These are phyloP conservation scores for Xylaria sp. DNA, from an alignment of 2,329 filamentous ascomycete species.

Conservation along the genomic window DNA sequence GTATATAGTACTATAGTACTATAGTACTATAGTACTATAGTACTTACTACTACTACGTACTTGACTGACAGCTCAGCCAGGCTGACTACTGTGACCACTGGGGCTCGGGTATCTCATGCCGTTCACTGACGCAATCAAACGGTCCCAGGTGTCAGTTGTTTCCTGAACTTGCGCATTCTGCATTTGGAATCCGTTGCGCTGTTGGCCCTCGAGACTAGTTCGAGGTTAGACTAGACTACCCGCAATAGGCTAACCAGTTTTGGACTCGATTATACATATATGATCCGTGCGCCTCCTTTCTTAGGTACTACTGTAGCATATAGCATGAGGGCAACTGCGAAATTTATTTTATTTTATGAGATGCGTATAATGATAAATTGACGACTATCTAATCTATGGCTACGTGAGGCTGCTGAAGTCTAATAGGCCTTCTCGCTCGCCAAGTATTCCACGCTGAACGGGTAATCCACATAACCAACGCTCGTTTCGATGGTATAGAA, in stretches of 20 bases:
- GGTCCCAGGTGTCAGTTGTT: neutral
- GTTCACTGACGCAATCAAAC: slow-evolving; percentile 16
- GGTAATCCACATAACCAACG: slow-evolving; percentile 52
- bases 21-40: no score
- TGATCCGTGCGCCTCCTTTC: no score
- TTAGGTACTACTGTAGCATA: no score
- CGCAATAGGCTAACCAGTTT: neutral
- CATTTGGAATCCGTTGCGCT: slow-evolving; percentile 3
- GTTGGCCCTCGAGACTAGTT: neutral
- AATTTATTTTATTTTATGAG: no score
- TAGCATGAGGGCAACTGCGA: no score
- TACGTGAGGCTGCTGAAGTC: neutral
- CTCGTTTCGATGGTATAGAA: slow-evolving; percentile 36
- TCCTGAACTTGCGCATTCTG: neutral
- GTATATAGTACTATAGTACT: no score
- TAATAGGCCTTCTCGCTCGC: slow-evolving; percentile 14
- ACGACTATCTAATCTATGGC: neutral
- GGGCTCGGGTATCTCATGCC: slow-evolving; percentile 12
- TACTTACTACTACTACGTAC: no score
- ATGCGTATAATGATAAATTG: neutral
- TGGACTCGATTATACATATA: no score
- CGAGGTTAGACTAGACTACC: neutral
- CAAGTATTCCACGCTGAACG: slow-evolving; percentile 46
- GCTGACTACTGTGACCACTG: neutral
- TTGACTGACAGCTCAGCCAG: slow-evolving; percentile 16